Evolutionary conservation across 345 rosid genomes (phyloP), one percentile per base, ranked within the genome.

Genomic region (Combretum micranthum): DNA sequence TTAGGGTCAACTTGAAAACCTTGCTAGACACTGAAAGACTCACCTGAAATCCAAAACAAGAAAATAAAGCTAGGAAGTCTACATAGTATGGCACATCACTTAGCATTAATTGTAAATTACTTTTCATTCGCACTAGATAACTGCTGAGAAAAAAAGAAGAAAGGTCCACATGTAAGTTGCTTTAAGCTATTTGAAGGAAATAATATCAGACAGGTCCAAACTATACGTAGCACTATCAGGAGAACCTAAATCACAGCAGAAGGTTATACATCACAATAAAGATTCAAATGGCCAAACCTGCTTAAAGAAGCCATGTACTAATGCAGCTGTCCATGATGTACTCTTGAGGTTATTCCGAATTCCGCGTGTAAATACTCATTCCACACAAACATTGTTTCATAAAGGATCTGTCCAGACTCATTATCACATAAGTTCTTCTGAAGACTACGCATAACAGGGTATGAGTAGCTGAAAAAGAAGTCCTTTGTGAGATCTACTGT

Each of bases 381-480:
- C 99, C 99, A 93, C 39, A 93, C 92, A 56, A 87, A 93, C 97
- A 85, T 89, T 8, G 86, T 76, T 68, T 93, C 96, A 50, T 93
- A 82, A 55, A 76, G 81, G 62, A 49, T 42, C 20, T 72, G 75
- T 57, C 85, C 83, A 58, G 82, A 71, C 66, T 60, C 80, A 52
- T 61, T 75, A 42, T 70, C 63, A 61, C 71, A 65, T 51, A 87
- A 72, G 72, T 89, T 93, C 67, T 70, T 87, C 76, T 93, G 99
- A 55, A 93, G 88, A 56, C 94, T 77, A 72, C 84, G 85, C 97
- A 89, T 93, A 56, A 82, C 61, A 72, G 83, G 69, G 68, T 87
- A 93, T 59, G 99, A 82, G 73, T 93, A 93, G 82, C 99, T 93
- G 84, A 87, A 93, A 81, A 83, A 85, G 92, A 87, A 93, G 84